Percentiles rank a stretch among this genome's conserved stretches.
phyloP scores from a whole-genome alignment of 2,329 filamentous ascomycete species.

The Diaporthe longicolla region DNA sequence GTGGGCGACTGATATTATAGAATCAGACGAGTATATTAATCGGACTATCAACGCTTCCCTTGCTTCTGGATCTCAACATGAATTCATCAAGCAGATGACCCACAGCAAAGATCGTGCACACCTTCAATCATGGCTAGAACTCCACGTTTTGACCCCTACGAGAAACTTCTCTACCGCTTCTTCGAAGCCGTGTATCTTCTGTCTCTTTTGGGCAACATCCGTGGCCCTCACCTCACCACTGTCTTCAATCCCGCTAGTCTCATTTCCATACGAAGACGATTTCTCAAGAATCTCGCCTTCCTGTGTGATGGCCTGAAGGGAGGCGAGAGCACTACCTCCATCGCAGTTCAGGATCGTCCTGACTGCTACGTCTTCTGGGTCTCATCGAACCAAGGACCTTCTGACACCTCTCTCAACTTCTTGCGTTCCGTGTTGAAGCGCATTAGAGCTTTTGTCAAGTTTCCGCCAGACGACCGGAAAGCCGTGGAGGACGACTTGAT shows the following conservation, averaged over 20 bases:
- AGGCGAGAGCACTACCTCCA: conserved; percentile 59
- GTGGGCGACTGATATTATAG: not conserved
- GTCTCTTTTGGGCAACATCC: conserved; percentile 50
- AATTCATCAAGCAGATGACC: too few species aligned
- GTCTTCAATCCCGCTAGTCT: conserved; percentile 11
- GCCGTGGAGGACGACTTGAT: conserved; percentile 43
- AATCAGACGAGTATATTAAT: not conserved
- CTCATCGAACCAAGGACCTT: conserved; percentile 54
- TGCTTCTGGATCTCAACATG: not conserved
- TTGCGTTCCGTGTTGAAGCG: conserved; percentile 47
- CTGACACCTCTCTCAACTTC: conserved; percentile 49
- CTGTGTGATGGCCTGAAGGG: conserved; percentile 63
- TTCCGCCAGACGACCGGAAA: not conserved
- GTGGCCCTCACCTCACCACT: conserved; percentile 47
- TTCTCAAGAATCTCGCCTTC: conserved; percentile 58
- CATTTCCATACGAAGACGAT: conserved; percentile 45
- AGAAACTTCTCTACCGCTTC: conserved; percentile 48
- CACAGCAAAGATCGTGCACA: not conserved
- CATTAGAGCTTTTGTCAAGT: conserved; percentile 20
- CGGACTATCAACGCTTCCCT: not conserved
- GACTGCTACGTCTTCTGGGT: conserved; percentile 59
- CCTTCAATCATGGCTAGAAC: not conserved
- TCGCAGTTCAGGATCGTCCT: conserved; percentile 56
- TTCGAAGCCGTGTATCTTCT: conserved; percentile 57
- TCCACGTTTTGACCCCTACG: conserved; percentile 8